These are phyloP conservation scores for Nectriaceae sp. DNA, from an alignment of 2,329 filamentous ascomycete species.

Conservation along the genomic window DNA sequence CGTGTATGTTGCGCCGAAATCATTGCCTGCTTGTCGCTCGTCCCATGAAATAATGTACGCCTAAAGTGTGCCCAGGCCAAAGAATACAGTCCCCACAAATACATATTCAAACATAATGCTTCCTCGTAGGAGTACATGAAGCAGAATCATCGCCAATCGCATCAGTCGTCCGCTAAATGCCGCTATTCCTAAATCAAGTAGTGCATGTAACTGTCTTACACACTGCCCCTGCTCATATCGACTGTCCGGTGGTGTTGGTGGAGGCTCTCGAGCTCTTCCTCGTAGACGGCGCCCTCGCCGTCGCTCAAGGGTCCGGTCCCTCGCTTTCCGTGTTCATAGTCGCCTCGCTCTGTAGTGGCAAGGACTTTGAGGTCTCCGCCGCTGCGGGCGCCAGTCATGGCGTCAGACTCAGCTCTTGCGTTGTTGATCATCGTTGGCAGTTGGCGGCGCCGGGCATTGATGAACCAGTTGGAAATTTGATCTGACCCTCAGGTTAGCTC, in stretches of 20 bases:
- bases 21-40: background rate
- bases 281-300: slow-evolving; percentile 46
- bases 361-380: slow-evolving; percentile 39
- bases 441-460: slow-evolving; percentile 71
- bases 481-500: slow-evolving; percentile 41
- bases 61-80: background rate
- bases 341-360: slow-evolving; percentile 39
- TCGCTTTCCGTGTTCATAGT: slow-evolving; percentile 40
- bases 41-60: background rate
- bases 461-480: slow-evolving; percentile 81
- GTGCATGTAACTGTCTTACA: slow-evolving; percentile 32
- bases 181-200: slow-evolving; percentile 22
- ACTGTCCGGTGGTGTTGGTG: slow-evolving; percentile 30
- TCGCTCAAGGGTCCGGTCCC: slow-evolving; percentile 47
- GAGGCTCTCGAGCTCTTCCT: slow-evolving; percentile 43
- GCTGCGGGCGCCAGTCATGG: slow-evolving; percentile 39
- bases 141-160: slow-evolving; percentile 17
- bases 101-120: background rate
- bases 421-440: slow-evolving; percentile 62
- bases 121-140: slow-evolving; percentile 1
- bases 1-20: slow-evolving; percentile 15
- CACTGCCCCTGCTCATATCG: slow-evolving; percentile 49
- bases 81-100: background rate
- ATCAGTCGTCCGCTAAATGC: slow-evolving; percentile 11
- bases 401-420: slow-evolving; percentile 53